Evolutionary conservation across 768 basidiomycete genomes (phyloP).

Genomic region (Multifurca ochricompacta): DNA sequence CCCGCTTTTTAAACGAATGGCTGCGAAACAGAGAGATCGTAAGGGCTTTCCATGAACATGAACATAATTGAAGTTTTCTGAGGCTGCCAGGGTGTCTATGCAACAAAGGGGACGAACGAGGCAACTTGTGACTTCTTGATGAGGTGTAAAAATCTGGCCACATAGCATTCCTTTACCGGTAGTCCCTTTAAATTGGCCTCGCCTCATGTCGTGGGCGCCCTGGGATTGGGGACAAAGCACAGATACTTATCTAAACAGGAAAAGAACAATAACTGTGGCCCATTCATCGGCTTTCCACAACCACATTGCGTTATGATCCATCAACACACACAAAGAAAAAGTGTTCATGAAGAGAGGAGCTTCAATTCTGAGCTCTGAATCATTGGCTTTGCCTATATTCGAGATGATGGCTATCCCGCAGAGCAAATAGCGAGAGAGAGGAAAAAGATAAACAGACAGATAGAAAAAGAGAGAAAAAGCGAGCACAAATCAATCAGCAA

Average conservation of each 20-base stretch:
- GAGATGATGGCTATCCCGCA: slow-evolving; percentile 3
- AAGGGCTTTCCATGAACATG: background rate
- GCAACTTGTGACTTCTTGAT: background rate
- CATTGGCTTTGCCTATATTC: slow-evolving; percentile 4
- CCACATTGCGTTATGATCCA: too few species aligned
- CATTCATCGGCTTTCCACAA: too few species aligned
- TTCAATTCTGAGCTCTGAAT: slow-evolving; percentile 8
- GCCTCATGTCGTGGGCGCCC: background rate
- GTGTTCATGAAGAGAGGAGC: background rate
- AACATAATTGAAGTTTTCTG: slow-evolving; percentile 7
- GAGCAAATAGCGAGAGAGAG: background rate
- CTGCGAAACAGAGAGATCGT: background rate
- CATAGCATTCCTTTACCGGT: slow-evolving; percentile 6
- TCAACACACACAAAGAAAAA: too few species aligned
- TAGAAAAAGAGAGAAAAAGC: background rate
- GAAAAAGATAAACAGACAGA: too few species aligned
- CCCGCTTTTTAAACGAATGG: background rate
- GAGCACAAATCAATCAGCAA: slow-evolving; percentile 12
- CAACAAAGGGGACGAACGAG: slow-evolving; percentile 12
- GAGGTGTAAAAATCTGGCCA: background rate
- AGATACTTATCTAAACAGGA: background rate
- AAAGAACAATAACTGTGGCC: slow-evolving; percentile 10
- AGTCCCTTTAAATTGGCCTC: slow-evolving; percentile 12
- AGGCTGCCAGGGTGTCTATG: background rate
- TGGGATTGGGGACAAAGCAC: background rate